Evolutionary conservation across 2,329 filamentous ascomycete genomes (phyloP), one percentile per base, ranked within the genome.

Genomic region (Volutella citrinella): DNA sequence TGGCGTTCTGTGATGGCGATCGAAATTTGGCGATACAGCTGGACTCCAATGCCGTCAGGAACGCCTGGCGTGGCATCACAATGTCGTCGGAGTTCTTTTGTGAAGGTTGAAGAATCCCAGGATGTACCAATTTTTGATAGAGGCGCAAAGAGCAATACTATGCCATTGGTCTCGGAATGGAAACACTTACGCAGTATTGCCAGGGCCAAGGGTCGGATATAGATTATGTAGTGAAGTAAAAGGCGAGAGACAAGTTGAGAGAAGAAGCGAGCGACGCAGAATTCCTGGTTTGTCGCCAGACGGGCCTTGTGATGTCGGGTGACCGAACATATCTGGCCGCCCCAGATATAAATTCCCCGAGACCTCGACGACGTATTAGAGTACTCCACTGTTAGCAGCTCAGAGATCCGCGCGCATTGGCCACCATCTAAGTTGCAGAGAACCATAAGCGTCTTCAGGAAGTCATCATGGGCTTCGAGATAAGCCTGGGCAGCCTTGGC

Each of bases 181-280:
- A 35, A 39, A 24, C 24, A 35, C 21, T 35, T 26, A 18, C 27
- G 32, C 10, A 35, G 20, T 17, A 39, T 35, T 10, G 27, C n/a
- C 12, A 27, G 17, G 3, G 32, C 23, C 10, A 32, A 14, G 12
- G 23, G 32, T 10, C 27, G 7, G 19, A 35, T 35, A 35, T 39
- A 39, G 10, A 35, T 24, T 18, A 39, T 31, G 20, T 35, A 39
- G 4, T 26, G 18, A 27, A 21, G 28, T 13, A 39, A 19, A 6
- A 39, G 23, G 13, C 5, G 5, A 10, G 32, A 15, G 19, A 34
- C 19, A 10, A 21, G 27, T 4, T n/a, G 19, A 23, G 32, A 35
- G 17, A 39, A 39, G 27, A 39, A 39, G 11, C 27, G 19, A 15
- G 32, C 27, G 11, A 39, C 23, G 10, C 32, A 23, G 18, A 39